Evolutionary conservation across 805 yeast genomes (phyloP), one percentile per base, ranked within the genome.

Genomic region (Sugiyamaella qingdaonensis): DNA sequence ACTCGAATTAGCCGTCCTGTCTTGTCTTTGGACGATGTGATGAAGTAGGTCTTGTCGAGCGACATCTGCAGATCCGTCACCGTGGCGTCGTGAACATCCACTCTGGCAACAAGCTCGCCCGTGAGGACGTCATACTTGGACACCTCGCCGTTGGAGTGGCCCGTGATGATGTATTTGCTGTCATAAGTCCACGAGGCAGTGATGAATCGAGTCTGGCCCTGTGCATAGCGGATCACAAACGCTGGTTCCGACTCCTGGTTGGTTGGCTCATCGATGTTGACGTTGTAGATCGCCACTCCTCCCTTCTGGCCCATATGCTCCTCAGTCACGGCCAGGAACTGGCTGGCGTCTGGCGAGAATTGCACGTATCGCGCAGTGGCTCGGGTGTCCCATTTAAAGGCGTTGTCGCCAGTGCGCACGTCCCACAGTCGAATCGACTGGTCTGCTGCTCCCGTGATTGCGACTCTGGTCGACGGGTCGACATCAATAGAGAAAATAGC

Each of bases 401-500:
- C 74, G 64, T 84, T 79, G 63, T 83, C 78, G 49, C 99, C 99
- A 48, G 82, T 85, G 64, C 78, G 74, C 14, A 86, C 86, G 59
- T 79, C 79, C 97, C 97, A 94, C 59, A 92, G 78, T 63, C 86
- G 87, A 61, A 88, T 81, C 51, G 86, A 76, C 69, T 85, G 83
- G 68, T 94, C 99, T 52, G 97, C 96, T 57, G 94, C 82, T 34
- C 96, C 97, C 2, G 99, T 91, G 53, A 84, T 81, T 59, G 88
- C 83, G 57, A 79, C 78, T 39, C 78, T 75, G n/a, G 92, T 77
- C 53, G 79, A 78, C 33, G 70, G 68, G 69, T 88, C 94, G 45
- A 90, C 85, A 68, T 91, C 98, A 59, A 94, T 84, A 33, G 96
- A 84, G 94, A 95, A 89, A 64, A 94, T 85, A 51, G 97, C 87